phyloP scores from a whole-genome alignment of 2,329 filamentous ascomycete genomes.

The Madurella mycetomatis region DNA sequence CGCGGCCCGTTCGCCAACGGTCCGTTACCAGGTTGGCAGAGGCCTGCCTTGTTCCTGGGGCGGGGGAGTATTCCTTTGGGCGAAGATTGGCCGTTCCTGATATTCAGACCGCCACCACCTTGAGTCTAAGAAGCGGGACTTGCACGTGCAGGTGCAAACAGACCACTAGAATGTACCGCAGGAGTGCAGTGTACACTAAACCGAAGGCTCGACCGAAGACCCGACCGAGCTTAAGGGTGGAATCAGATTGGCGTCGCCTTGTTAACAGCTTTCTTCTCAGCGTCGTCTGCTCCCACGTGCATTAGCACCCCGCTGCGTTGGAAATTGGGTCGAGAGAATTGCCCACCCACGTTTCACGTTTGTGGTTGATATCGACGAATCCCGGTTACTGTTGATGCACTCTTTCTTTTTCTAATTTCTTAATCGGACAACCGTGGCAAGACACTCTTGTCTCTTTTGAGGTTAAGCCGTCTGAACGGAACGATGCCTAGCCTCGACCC shows the following conservation, averaged over 20 bases:
- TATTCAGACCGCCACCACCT: too few relatives aligned
- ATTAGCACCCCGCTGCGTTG: neutral
- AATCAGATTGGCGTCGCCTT: neutral
- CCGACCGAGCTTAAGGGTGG: neutral
- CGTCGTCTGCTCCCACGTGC: slow-evolving; percentile 8
- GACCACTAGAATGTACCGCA: too few relatives aligned
- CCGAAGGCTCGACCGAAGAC: neutral
- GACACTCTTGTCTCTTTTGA: slow-evolving; percentile 1
- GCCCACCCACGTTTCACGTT: neutral
- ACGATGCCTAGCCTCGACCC: slow-evolving; percentile 3
- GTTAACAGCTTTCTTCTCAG: neutral
- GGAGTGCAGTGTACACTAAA: too few relatives aligned
- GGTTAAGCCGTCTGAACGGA: slow-evolving; percentile 8
- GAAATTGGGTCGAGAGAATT: neutral
- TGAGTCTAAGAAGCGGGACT: too few relatives aligned
- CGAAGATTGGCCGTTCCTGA: too few relatives aligned
- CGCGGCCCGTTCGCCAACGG: slow-evolving; percentile 26
- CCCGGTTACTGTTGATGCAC: too few relatives aligned
- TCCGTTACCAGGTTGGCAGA: slow-evolving; percentile 19
- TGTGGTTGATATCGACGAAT: too few relatives aligned
- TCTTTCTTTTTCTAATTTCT: too few relatives aligned
- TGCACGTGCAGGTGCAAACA: too few relatives aligned
- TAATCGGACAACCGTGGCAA: too few relatives aligned
- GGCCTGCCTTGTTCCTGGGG: too few relatives aligned
- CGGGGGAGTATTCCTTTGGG: too few relatives aligned